Base-by-base conservation (phyloP, 2,329 filamentous ascomycete genomes). In the Cladophialophora bantiana region DNA sequence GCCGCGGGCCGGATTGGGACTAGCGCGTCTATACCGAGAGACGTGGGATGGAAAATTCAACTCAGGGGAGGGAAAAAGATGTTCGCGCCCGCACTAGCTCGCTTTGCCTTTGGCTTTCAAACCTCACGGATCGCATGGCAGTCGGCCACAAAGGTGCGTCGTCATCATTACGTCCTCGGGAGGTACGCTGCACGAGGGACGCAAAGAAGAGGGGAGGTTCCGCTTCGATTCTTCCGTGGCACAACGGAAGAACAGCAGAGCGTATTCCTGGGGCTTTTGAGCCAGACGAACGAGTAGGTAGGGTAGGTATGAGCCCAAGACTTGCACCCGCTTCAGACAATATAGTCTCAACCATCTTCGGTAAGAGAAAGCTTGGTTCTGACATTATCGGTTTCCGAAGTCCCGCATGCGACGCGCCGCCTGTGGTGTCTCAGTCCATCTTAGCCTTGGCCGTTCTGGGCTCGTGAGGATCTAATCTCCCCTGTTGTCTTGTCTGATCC, bases 331-430 rank as follows among this genome's bases (percentile, higher is more conserved):
- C 26, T 26, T 26, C 2, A 3, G 26, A 26, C 26, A 26, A 26
- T 26, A 10, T 9, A 7, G 45, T 26, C 45, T 48, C 45, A 18
- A 7, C 45, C 9, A 9, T 50, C 45, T 50, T 50, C 2, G 18
- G 7, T 10, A 42, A 26, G 18, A 26, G 12, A 50, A 50, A 50
- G 20, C 7, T 26, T 26, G 20, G 18, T 50, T 50, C 18, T 50
- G 18, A n/a, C 45, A 50, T 50, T 20, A 50, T 50, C 45, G 45
- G 45, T 50, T 50, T 50, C 45, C 45, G 45, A 50, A 50, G 45
- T 50, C 45, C 45, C 45, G 45, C 26, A 50, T 26, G 45, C 45
- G 45, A 50, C 45, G 18, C 45, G 45, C 10, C 42, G 36, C 45
- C 45, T 50, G 45, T 26, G 12, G 45, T 50, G 45, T 50, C 45